Base-by-base conservation (phyloP, 768 basidiomycete genomes). In the Russula brevipes region DNA sequence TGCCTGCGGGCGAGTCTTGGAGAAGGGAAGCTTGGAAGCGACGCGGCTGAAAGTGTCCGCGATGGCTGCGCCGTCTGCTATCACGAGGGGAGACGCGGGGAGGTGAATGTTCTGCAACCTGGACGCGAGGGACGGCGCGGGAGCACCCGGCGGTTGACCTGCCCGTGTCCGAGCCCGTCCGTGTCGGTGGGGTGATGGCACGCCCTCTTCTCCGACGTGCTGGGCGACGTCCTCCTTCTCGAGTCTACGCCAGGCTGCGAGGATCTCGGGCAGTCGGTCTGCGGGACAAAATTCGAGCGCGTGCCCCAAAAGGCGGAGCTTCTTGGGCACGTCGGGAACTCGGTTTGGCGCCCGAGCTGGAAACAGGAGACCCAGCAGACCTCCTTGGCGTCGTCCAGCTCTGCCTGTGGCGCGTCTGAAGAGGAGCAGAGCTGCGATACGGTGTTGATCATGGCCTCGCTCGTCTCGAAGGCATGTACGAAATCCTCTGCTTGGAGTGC, bases 341-440 rank as follows among this genome's bases (percentile, higher is more conserved):
- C 91, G 7, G 84, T 78, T 67, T 94, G 89, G 62, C 87, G 83
- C 16, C 92, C 95, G 2, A 98, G 82, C 73, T 91, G 88, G 75
- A 87, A 92, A 71, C 91, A 93, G 2, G 88, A 85, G 33, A 89
- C 85, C 95, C 95, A 98, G 66, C 89, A 91, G 41, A 94, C 87
- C 67, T 93, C 88, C 52, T 81, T 81, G 1, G 88, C 88, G 63
- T 89, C 85, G 61, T 76, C 73, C 35, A 84, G 68, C 60, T 74
- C 73, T 14, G 74, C 78, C n/a, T 77, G 76, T 2, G 70, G 44
- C 31, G 69, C 69, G 12, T 64, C 53, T 0, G 74, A 57, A 6
- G 69, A 69, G 1, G 76, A 64, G 35, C 80, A 78, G 52, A 92
- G 73, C 16, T 76, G 71, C n/a, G 78, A 71, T 44, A 89, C 84